These are phyloP conservation scores for Iodosphaeria phyllophila DNA, from an alignment of 2,329 filamentous ascomycete species.

Conservation along the genomic window DNA sequence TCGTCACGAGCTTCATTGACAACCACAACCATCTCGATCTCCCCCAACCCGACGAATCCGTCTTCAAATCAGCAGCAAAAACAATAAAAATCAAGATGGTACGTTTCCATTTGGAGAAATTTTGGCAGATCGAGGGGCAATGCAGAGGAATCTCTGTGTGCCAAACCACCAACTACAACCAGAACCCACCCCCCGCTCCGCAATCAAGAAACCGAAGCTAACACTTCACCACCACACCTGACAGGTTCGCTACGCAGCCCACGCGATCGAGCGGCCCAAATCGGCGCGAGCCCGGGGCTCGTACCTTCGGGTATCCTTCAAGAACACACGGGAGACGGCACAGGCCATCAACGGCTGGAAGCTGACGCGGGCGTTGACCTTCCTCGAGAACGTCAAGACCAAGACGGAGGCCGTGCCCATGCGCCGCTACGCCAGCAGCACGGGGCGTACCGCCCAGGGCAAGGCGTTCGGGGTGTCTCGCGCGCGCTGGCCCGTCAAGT, in stretches of 20 bases:
- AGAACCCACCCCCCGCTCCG: not conserved
- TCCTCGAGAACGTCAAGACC: slow-evolving; percentile 95
- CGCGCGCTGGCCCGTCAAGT: slow-evolving; percentile 99
- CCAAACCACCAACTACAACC: no score
- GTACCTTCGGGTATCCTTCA: slow-evolving; percentile 98
- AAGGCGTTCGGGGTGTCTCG: slow-evolving; percentile 98
- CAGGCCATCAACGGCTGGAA: slow-evolving; percentile 99
- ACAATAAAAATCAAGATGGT: no score
- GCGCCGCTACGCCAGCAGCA: slow-evolving; percentile 92
- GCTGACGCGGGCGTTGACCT: slow-evolving; percentile 80
- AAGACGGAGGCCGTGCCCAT: slow-evolving; percentile 97
- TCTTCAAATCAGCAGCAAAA: no score
- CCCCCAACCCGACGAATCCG: no score
- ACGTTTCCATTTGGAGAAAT: no score
- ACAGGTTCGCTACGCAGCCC: slow-evolving; percentile 91
- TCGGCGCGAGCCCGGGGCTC: slow-evolving; percentile 95
- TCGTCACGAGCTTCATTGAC: no score
- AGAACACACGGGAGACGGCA: slow-evolving; percentile 99
- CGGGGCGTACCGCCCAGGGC: slow-evolving; percentile 92
- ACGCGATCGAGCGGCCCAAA: slow-evolving; percentile 72
- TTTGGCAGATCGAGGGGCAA: no score
- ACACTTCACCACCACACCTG: slow-evolving; percentile 8
- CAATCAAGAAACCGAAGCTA: slow-evolving; percentile 2
- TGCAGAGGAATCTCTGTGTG: no score
- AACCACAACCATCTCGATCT: no score